phyloP scores from a whole-genome alignment of 495 filamentous ascomycete genomes.

The Podospora fimiseda region DNA sequence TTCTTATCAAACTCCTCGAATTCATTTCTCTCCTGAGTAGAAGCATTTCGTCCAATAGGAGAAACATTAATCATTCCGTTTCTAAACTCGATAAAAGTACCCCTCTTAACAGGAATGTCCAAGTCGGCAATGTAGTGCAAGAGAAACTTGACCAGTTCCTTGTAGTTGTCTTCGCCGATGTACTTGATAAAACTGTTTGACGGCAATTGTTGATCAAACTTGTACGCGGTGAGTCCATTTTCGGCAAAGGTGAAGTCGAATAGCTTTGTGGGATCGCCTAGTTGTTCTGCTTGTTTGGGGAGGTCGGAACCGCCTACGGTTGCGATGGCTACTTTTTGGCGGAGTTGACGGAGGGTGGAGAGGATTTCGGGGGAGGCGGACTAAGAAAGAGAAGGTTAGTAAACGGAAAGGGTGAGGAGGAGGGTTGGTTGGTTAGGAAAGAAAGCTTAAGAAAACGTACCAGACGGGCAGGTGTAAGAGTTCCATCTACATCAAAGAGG shows the following conservation, averaged over 20 bases:
- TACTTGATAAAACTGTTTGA: constrained; percentile 82
- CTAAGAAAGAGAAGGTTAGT: constrained; percentile 32
- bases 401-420: not conserved
- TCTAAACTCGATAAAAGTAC: constrained; percentile 94
- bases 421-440: not conserved
- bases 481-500: constrained; percentile 91
- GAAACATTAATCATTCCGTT: constrained; percentile 97
- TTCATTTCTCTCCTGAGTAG: constrained; percentile 66
- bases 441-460: constrained; percentile 39
- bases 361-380: constrained; percentile 73
- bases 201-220: constrained; percentile 63
- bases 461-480: constrained; percentile 69
- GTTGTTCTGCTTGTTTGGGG: constrained; percentile 91
- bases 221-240: constrained; percentile 90
- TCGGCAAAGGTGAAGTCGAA: constrained; percentile 97
- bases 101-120: constrained; percentile 81
- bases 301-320: constrained; percentile 86
- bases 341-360: constrained; percentile 65
- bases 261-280: constrained; percentile 60
- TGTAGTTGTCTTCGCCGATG: constrained; percentile 89
- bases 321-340: constrained; percentile 85
- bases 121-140: constrained; percentile 86
- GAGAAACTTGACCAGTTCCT: constrained; percentile 76
- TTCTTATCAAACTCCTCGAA: constrained; percentile 73
- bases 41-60: constrained; percentile 89